Evolutionary conservation across 1,284 basidiomycete species (phyloP).

Genomic region (Apiotrichum domesticum): DNA sequence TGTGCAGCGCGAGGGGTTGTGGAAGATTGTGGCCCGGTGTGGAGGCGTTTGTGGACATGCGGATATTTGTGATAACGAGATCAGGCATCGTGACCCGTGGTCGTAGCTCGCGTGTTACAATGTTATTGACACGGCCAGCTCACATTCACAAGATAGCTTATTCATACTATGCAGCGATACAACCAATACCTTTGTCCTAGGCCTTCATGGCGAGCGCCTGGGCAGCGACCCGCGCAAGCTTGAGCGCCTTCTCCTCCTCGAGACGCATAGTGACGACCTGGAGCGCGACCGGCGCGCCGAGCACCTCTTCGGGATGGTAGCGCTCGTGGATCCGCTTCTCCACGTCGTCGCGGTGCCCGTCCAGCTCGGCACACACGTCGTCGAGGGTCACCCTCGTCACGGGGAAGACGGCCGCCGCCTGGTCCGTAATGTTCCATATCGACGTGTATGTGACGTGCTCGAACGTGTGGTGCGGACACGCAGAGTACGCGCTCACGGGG

Average conservation of each 20-base stretch:
- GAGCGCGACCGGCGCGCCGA: conserved; percentile 60
- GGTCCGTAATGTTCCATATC: conserved; percentile 38
- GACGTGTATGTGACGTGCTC: conserved; percentile 34
- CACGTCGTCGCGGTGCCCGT: conserved; percentile 49
- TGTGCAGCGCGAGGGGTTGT: too few species aligned
- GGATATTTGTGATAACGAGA: too few species aligned
- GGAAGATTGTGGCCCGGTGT: too few species aligned
- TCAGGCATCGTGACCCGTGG: too few species aligned
- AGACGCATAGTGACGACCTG: conserved; percentile 64
- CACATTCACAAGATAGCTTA: too few species aligned
- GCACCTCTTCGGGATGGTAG: conserved; percentile 57
- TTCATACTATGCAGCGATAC: too few species aligned
- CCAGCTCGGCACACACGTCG: conserved; percentile 41
- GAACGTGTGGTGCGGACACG: conserved; percentile 27
- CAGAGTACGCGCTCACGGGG: conserved; percentile 27
- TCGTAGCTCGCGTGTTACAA: too few species aligned
- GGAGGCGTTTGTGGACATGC: too few species aligned
- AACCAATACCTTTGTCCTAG: too few species aligned
- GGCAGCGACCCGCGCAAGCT: conserved; percentile 23
- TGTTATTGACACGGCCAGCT: too few species aligned
- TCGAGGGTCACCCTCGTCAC: conserved; percentile 56
- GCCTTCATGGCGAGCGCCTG: conserved; percentile 4
- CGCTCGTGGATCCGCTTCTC: conserved; percentile 55
- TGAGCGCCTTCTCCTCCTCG: conserved; percentile 49
- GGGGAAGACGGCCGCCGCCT: conserved; percentile 56